Evolutionary conservation across 176 grass and related monocot genomes (phyloP).

Genomic region (Phyllostachys edulis): DNA sequence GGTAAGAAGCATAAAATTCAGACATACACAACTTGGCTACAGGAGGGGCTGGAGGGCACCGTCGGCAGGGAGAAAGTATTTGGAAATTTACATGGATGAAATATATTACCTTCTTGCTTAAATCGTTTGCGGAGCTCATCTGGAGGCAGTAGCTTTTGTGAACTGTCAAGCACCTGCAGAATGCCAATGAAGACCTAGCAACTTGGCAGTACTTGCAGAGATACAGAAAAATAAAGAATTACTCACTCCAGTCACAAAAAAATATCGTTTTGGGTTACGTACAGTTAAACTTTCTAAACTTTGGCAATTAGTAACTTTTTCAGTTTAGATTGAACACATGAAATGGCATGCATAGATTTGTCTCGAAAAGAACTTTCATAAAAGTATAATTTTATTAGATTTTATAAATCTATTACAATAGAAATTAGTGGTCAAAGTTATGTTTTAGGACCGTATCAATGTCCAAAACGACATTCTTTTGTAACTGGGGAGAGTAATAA

Average conservation of each 20-base stretch:
- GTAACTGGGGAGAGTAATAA: not conserved
- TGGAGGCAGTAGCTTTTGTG: conserved; percentile 70
- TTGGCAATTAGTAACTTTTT: too few relatives aligned
- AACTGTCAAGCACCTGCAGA: conserved; percentile 81
- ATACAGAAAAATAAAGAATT: conserved; percentile 15
- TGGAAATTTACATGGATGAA: not conserved
- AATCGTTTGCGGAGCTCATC: conserved; percentile 76
- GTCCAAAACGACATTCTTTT: too few relatives aligned
- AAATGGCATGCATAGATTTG: too few relatives aligned
- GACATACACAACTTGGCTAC: not conserved
- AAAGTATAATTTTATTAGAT: too few relatives aligned
- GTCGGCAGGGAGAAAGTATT: not conserved
- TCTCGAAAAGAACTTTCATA: too few relatives aligned
- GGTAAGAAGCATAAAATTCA: not conserved
- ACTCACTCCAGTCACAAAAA: too few relatives aligned
- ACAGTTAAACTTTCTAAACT: too few relatives aligned
- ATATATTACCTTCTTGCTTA: conserved; percentile 70
- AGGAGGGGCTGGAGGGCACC: not conserved
- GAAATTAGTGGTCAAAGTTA: too few relatives aligned
- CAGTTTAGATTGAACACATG: too few relatives aligned
- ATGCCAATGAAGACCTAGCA: conserved; percentile 32
- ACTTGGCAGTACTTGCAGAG: not conserved
- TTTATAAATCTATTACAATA: too few relatives aligned
- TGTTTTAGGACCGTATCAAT: too few relatives aligned
- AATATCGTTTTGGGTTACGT: too few relatives aligned